Evolutionary conservation across 306 rosid species (phyloP), one percentile per base, ranked within the genome.

Genomic region (Canavalia gladiata): DNA sequence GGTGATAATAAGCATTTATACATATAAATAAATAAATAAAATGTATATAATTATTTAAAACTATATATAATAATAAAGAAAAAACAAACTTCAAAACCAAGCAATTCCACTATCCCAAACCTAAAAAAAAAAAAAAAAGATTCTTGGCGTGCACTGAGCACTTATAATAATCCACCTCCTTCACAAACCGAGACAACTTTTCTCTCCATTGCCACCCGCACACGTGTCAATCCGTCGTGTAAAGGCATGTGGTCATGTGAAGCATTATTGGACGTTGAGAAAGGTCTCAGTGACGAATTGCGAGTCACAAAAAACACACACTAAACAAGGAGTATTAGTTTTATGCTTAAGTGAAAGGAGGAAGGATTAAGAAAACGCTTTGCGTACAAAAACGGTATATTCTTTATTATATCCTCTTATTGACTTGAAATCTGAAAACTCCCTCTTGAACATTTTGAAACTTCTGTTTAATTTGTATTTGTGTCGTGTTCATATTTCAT

Each of bases 131-230:
- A 41, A 31, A 60, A 30, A 10, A 75, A 83, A 92, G 82, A 91
- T 88, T 93, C 92, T 87, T 86, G 90, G 96, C 96, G 92, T 93
- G 96, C 91, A 79, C 80, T 86, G 68, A 75, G 84, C 72, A 78
- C 74, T 86, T 87, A 65, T 74, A 86, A 84, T 86, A 76, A 80
- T 80, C 81, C 31, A 59, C 58, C 62, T 41, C 51, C 67, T 11
- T 86, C 92, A 84, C 5, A 84, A 83, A 87, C 58, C 88, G 81
- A 87, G 84, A 92, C 54, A 54, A 81, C 54, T 72, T 8, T 68
- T 62, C 35, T 37, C 10, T 74, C 88, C 86, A 79, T 86, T 51
- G 75, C 25, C 6, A 45, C 18, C 12, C 1, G 0, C 57, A 66
- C 94, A 94, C 91, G 88, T 86, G 93, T 89, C 87, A 45, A 39